Evolutionary conservation across 2,329 filamentous ascomycete species (phyloP).

Genomic region (Coniochaeta sp.): DNA sequence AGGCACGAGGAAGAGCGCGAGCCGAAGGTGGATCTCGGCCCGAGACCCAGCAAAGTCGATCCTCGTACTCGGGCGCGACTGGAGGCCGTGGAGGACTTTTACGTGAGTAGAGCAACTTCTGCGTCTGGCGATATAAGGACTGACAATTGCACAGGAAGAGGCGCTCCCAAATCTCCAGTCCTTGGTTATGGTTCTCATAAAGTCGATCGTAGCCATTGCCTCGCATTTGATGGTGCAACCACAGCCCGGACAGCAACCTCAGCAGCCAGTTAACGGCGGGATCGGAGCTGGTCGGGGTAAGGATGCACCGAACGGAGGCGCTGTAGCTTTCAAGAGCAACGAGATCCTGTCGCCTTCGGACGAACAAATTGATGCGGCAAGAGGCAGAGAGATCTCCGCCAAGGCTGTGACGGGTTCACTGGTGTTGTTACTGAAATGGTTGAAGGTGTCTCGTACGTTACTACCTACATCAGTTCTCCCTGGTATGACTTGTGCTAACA

Average conservation of each 20-base stretch:
- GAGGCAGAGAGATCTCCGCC: slow-evolving; percentile 77
- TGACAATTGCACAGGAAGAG: slow-evolving; percentile 44
- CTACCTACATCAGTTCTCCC: background rate
- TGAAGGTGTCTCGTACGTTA: slow-evolving; percentile 81
- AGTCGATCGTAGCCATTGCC: slow-evolving; percentile 80
- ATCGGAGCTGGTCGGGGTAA: slow-evolving; percentile 27
- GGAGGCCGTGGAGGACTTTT: slow-evolving; percentile 72
- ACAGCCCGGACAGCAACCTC: slow-evolving; percentile 34
- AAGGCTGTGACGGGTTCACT: slow-evolving; percentile 91
- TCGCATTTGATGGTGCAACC: slow-evolving; percentile 68
- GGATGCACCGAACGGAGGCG: slow-evolving; percentile 21
- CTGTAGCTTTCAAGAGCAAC: slow-evolving; percentile 20
- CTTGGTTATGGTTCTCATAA: slow-evolving; percentile 84
- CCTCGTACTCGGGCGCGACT: slow-evolving; percentile 58
- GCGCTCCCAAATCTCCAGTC: slow-evolving; percentile 85
- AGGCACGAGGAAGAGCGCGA: slow-evolving; percentile 27
- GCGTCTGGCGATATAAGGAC: slow-evolving; percentile 18
- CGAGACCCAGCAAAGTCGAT: slow-evolving; percentile 37
- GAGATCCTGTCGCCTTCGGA: slow-evolving; percentile 43
- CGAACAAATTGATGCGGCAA: slow-evolving; percentile 75
- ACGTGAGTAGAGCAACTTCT: slow-evolving; percentile 52
- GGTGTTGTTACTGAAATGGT: slow-evolving; percentile 88
- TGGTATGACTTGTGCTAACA: background rate
- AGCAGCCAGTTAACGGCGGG: slow-evolving; percentile 31
- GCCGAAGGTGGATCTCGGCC: slow-evolving; percentile 40